These are phyloP conservation scores for Taiwanofungus camphoratus DNA, from an alignment of 1,284 basidiomycete species.

Conservation along the genomic window DNA sequence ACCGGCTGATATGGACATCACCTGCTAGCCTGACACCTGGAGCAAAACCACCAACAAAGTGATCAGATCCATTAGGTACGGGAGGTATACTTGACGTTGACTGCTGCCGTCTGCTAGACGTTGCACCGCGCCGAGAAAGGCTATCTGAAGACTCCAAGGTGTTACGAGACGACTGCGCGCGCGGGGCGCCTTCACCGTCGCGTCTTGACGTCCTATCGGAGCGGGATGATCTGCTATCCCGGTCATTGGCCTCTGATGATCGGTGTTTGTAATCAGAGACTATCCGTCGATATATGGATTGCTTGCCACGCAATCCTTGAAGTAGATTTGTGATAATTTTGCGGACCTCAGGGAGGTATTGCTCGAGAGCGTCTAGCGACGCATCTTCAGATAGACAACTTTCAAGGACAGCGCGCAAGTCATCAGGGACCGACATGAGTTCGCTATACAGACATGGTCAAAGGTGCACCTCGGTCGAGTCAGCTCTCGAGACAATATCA, in stretches of 20 bases:
- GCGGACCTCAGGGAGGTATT: slow-evolving; percentile 88
- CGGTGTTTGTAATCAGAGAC: slow-evolving; percentile 53
- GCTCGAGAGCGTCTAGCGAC: slow-evolving; percentile 77
- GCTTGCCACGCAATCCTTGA: slow-evolving; percentile 89
- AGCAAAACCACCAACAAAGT: slow-evolving; percentile 48
- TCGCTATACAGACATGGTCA: slow-evolving; percentile 51
- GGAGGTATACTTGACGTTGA: slow-evolving; percentile 22
- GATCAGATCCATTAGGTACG: slow-evolving; percentile 27
- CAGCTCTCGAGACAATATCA: slow-evolving; percentile 2
- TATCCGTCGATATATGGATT: slow-evolving; percentile 71
- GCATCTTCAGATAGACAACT: slow-evolving; percentile 89
- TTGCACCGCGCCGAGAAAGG: slow-evolving; percentile 13
- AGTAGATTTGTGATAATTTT: slow-evolving; percentile 90
- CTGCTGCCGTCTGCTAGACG: slow-evolving; percentile 25
- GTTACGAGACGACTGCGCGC: slow-evolving; percentile 17
- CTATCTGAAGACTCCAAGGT: slow-evolving; percentile 18
- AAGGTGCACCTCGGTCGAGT: neutral
- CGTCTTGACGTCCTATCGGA: slow-evolving; percentile 42
- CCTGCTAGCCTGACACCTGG: slow-evolving; percentile 9
- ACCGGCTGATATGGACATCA: slow-evolving; percentile 10
- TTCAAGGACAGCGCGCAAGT: slow-evolving; percentile 86
- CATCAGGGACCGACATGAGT: slow-evolving; percentile 83
- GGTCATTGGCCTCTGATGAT: slow-evolving; percentile 29
- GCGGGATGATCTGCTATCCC: slow-evolving; percentile 45
- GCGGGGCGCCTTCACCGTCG: slow-evolving; percentile 23